Evolutionary conservation across 768 basidiomycete genomes (phyloP).

Genomic region (Sistotremastrum niveocremeum): DNA sequence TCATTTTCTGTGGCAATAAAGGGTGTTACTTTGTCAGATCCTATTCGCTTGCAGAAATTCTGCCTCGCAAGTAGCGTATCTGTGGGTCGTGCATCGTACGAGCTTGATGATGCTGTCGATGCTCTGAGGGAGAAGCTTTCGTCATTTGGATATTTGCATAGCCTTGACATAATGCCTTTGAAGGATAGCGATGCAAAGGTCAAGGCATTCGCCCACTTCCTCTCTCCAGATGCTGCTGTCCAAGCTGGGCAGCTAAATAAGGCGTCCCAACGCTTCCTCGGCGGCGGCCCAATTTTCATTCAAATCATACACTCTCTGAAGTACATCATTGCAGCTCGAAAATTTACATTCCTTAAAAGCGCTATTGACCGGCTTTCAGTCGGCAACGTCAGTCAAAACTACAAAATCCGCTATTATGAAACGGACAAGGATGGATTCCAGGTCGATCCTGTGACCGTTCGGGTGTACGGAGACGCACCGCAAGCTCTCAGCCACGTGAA

Average conservation of each 20-base stretch:
- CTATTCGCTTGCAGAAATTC: conserved; percentile 22
- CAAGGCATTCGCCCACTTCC: conserved; percentile 43
- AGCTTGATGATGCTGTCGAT: conserved; percentile 20
- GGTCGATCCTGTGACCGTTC: conserved; percentile 22
- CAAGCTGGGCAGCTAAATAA: conserved; percentile 33
- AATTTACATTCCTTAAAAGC: conserved; percentile 33
- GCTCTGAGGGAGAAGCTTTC: conserved; percentile 26
- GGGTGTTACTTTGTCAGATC: conserved; percentile 33
- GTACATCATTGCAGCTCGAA: conserved; percentile 28
- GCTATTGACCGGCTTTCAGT: conserved; percentile 23
- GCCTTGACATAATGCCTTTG: conserved; percentile 35
- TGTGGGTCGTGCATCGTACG: conserved; percentile 36
- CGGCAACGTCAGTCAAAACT: conserved; percentile 12
- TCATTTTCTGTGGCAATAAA: conserved; percentile 46
- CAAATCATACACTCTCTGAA: conserved; percentile 39
- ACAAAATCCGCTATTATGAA: conserved; percentile 22
- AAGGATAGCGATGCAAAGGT: conserved; percentile 38
- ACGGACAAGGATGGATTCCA: conserved; percentile 7
- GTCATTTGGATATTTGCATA: conserved; percentile 23
- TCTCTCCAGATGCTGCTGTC: conserved; percentile 36
- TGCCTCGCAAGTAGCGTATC: conserved; percentile 34
- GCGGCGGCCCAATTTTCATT: conserved; percentile 33
- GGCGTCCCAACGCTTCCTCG: conserved; percentile 31
- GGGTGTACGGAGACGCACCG: conserved; percentile 24
- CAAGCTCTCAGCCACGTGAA: conserved; percentile 24